Base-by-base conservation (phyloP, 768 basidiomycete species). In the Leucocoprinus sp. region DNA sequence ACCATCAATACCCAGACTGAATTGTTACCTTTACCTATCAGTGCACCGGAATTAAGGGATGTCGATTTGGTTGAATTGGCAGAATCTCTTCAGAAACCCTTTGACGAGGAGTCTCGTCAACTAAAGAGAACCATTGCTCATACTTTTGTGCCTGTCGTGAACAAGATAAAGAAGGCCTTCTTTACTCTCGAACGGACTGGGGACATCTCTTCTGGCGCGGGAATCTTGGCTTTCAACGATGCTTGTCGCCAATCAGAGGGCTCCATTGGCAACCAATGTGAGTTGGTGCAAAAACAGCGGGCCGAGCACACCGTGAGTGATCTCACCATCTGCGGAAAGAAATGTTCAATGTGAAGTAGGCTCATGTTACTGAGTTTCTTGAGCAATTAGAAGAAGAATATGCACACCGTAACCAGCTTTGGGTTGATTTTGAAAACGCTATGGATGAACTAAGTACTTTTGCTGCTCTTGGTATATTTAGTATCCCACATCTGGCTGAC, bases 231-330 rank as follows among this genome's bases (percentile, higher is more conserved):
- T 5, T 76, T 83, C 60, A 73, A 82, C 55, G 67, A 70, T 14
- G 74, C 69, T 17, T 72, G 77, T 58, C 76, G 75, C 54, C 64
- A 64, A 8, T 60, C 73, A 39, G 84, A 86, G 55, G 35, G 29
- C 11, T 19, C 40, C 2, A 54, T 57, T 0, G 54, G 68, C 14
- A 60, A 64, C 12, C 62, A 74, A 23, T 62, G 60, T 26, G 71
- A 75, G 49, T 62, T 75, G 47, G 64, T 69, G 44, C 64, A 69
- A 17, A 46, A 75, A 15, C 63, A 61, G 50, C 54, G 63, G 8
- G 60, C 63, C 22, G 70, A 69, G 46, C 43, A 57, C 15, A 61
- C 61, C 7, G 65, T 69, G 19, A 66, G 78, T 66, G 80, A 27
- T 38, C 26, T 50, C 45, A 37, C 49, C 23, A 34, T 33, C 18